Base-by-base conservation (phyloP, 164 flowering plant genomes). In the Buxus sempervirens region DNA sequence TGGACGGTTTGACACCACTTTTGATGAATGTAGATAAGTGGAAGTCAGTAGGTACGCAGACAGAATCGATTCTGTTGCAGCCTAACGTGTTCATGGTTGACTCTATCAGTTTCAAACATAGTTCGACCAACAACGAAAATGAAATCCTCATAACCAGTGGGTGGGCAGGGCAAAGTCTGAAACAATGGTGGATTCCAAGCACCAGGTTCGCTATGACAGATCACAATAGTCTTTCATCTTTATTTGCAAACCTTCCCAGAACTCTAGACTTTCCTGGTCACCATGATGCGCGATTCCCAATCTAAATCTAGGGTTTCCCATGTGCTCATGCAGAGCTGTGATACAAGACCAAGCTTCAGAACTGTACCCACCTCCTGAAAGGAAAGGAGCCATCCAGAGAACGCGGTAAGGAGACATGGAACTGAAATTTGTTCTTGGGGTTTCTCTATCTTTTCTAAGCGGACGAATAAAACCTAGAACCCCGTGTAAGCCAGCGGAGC, bases 181-280 rank as follows among this genome's bases (percentile, higher is more conserved):
- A 85, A 88, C 74, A 90, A 67, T 23, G 93, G 93, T 8, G 91
- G 93, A 55, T 83, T 72, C 96, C 96, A 88, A 73, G 93, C 93
- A 59, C 96, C 96, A 13, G 96, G 96, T 75, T 90, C 96, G 70
- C 91, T 88, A 62, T 88, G 96, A 55, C 96, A 90, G 9, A 90
- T 73, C 58, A 90, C 88, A 48, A 90, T 70, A 19, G 91, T 85
- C 71, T 72, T 61, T 81, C 16, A 68, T 23, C 25, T 81, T 41
- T 55, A 65, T 58, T 5, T 89, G 86, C 83, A 88, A 79, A 20
- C 96, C 93, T 70, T 78, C 79, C 96, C 96, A 90, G 58, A 90
- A 88, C 9, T 85, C 87, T 0, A 83, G 32, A 63, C 70, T 77
- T 73, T 83, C 82, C 15, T 54, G 62, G 72, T 90, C 96, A 60